Evolutionary conservation across 371 early-diverging fungal species (phyloP).

Genomic region (Mucor saturninus): DNA sequence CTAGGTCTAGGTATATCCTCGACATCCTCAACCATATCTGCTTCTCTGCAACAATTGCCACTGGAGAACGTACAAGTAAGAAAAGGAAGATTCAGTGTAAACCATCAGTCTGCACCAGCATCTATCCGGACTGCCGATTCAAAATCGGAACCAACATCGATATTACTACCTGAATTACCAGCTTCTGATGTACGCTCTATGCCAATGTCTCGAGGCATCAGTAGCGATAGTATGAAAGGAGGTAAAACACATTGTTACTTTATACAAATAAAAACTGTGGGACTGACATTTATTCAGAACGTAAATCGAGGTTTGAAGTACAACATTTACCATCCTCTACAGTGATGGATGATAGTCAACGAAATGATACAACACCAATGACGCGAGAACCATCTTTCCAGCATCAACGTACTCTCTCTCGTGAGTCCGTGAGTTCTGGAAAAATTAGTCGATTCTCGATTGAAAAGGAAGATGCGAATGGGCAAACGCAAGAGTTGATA

Average conservation of each 20-base stretch:
- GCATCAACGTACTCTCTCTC: slow-evolving; percentile 6
- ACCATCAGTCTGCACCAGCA: slow-evolving; percentile 23
- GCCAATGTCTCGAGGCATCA: slow-evolving; percentile 12
- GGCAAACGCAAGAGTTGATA: background rate
- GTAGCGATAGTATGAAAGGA: slow-evolving; percentile 19
- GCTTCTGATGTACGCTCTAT: background rate
- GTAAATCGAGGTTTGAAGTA: slow-evolving; percentile 34
- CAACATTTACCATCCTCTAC: slow-evolving; percentile 13
- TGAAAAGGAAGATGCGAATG: slow-evolving; percentile 22
- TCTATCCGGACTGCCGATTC: background rate
- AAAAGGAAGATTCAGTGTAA: slow-evolving; percentile 39
- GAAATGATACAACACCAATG: background rate
- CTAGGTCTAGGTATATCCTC: slow-evolving; percentile 15
- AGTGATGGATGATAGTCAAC: no score
- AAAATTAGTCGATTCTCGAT: slow-evolving; percentile 36
- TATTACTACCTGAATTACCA: background rate
- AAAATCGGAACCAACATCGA: background rate
- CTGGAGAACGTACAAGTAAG: slow-evolving; percentile 20
- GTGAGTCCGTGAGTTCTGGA: slow-evolving; percentile 3
- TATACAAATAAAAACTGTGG: background rate
- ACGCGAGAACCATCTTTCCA: background rate
- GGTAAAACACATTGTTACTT: background rate
- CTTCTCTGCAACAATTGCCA: slow-evolving; percentile 1
- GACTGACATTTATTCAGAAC: background rate
- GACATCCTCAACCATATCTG: background rate